A percentile compares a stretch with the other conserved stretches of the same genome.
Conservation (phyloP, 208 protist genomes). For the Strigomonas galati region DNA sequence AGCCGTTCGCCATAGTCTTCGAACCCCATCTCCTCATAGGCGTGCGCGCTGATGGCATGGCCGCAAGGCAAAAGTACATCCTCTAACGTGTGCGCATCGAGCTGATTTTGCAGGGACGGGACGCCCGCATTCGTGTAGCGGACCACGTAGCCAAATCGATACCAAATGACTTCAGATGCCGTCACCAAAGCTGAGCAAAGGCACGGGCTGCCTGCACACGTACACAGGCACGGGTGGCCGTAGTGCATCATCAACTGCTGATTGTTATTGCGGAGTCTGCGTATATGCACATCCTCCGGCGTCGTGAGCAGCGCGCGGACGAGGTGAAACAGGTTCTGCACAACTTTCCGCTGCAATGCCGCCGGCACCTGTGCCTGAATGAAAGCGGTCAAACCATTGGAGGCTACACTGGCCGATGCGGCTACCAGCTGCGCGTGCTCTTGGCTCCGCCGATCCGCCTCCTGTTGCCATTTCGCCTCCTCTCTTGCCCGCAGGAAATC, state of each 20-base stretch:
- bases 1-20: conserved; percentile 79
- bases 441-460: conserved; percentile 28
- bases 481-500: conserved; percentile 22
- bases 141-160: conserved; percentile 62
- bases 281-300: conserved; percentile 77
- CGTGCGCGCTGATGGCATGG: conserved; percentile 34
- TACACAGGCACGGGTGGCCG: conserved; percentile 46
- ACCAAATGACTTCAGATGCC: conserved; percentile 56
- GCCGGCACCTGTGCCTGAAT: conserved; percentile 23
- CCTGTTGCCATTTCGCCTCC: conserved; percentile 38
- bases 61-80: conserved; percentile 60
- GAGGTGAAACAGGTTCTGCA: conserved; percentile 39
- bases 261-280: conserved; percentile 75
- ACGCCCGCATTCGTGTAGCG: conserved; percentile 49
- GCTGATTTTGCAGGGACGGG: conserved; percentile 18
- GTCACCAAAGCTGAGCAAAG: conserved; percentile 21
- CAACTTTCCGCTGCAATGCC: conserved; percentile 8
- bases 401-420: background rate
- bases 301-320: conserved; percentile 46
- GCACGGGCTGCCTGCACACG: background rate
- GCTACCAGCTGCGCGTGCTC: conserved; percentile 26
- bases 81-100: conserved; percentile 14
- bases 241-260: conserved; percentile 58
- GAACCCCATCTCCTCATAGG: conserved; percentile 49
- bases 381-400: conserved; percentile 6